Base-by-base conservation (phyloP, 225 moss, liverwort and hornwort species). In the Polytrichum commune region DNA sequence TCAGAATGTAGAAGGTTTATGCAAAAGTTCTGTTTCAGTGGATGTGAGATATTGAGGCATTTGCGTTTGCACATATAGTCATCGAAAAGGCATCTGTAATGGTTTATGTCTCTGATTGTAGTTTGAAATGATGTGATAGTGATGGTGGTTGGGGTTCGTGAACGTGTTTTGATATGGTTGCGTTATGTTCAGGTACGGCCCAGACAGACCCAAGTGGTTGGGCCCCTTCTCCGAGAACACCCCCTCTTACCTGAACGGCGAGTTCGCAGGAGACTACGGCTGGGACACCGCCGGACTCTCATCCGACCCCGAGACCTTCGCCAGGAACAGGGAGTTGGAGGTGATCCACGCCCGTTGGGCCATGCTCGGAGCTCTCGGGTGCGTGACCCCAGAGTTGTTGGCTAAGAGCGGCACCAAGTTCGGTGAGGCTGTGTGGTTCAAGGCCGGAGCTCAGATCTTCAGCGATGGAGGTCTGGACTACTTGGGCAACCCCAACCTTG, bases 401-500 rank as follows among this genome's bases (percentile, higher is more conserved):
- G 81, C 89, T 65, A 86, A 75, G 81, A 89, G 29, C 57, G 83
- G 83, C 0, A 62, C 69, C 1, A 80, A 76, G 67, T 78, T 89
- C 68, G 77, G 79, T 22, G 89, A 90, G 74, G 75, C 89, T 1
- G 83, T 90, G 28, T 86, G 86, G 89, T 90, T 90, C 73, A 90
- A 90, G 80, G 89, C 86, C 2, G 78, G 89, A 53, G 67, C 89
- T 0, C 80, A 77, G 32, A 89, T 86, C 6, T 89, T 89, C 72
- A 72, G 72, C 24, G 75, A 73, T 0, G 86, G 77, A 0, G 89
- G 86, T 0, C 58, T 86, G 0, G 78, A 89, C 75, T 89, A 89
- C 73, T 29, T 89, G 6, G 89, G 89, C 63, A 76, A 69, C 64
- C 72, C 77, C 22, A 72, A 67, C 68, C 72, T 77, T 2, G 62